Percentiles rank a stretch among this genome's conserved stretches.
These are phyloP conservation scores for Dothideomycetidae sp. DNA, from an alignment of 2,329 filamentous ascomycete species.

Conservation along the genomic window DNA sequence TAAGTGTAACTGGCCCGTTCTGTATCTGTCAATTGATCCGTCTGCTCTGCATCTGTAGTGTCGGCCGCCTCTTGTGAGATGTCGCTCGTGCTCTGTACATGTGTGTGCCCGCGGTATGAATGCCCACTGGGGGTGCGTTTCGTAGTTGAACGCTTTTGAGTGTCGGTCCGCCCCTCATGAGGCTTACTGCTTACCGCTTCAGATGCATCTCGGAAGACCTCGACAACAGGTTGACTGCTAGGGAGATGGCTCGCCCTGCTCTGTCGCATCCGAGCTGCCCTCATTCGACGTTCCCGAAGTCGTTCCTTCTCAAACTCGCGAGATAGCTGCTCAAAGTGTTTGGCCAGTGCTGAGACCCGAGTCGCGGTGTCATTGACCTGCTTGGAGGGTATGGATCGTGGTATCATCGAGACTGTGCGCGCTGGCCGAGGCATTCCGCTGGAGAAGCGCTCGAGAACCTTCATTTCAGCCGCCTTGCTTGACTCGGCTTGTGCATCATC, in stretches of 20 bases:
- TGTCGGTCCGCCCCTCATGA: conserved; percentile 2
- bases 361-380: conserved; percentile 43
- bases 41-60: conserved; percentile 7
- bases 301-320: conserved; percentile 94
- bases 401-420: conserved; percentile 57
- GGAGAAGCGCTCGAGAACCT: conserved; percentile 58
- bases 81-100: conserved; percentile 10
- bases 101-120: conserved; percentile 1
- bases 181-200: conserved; percentile 52
- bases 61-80: conserved; percentile 3
- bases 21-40: conserved; percentile 17
- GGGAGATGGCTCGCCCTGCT: conserved; percentile 78
- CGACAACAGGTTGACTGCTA: conserved; percentile 87
- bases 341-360: conserved; percentile 80
- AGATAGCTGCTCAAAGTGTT: conserved; percentile 92
- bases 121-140: conserved; percentile 2
- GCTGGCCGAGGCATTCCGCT: conserved; percentile 43
- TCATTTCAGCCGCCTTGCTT: conserved; percentile 47
- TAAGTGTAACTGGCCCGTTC: conserved; percentile 16
- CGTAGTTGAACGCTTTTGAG: not conserved
- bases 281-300: conserved; percentile 66
- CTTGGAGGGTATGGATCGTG: conserved; percentile 61
- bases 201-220: conserved; percentile 86
- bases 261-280: conserved; percentile 60
- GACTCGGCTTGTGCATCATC: conserved; percentile 6